A percentile compares a stretch with the other conserved stretches of the same genome.
phyloP scores from a whole-genome alignment of 441 rosid species.

The Corymbia citriodora region DNA sequence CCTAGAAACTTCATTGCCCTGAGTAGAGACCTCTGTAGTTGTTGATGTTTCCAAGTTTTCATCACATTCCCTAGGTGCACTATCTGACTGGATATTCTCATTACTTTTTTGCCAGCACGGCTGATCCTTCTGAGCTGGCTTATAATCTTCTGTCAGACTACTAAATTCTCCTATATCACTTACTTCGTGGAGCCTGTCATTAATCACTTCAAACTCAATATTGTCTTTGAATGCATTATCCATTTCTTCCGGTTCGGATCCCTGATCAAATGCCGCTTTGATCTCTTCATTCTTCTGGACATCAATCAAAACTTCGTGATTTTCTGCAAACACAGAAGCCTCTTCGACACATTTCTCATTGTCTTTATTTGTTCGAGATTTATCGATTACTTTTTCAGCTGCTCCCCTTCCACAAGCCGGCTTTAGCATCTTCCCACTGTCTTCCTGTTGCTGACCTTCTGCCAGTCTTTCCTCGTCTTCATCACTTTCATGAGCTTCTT shows the following conservation, averaged over 20 bases:
- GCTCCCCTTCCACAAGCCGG: conserved; percentile 13
- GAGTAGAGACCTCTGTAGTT: conserved; percentile 18
- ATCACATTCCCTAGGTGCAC: conserved; percentile 14
- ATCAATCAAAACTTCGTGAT: neutral
- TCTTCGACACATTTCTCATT: neutral
- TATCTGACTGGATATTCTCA: conserved; percentile 17
- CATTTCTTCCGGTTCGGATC: neutral
- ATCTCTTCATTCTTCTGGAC: neutral
- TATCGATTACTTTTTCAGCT: neutral
- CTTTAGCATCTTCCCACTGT: conserved; percentile 7
- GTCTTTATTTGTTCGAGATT: neutral
- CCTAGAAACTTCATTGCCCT: conserved; percentile 17
- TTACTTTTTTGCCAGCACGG: conserved; percentile 6
- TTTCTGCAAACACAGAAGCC: neutral
- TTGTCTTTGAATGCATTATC: conserved; percentile 5
- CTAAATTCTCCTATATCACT: neutral
- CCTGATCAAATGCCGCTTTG: neutral
- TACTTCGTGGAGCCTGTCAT: conserved; percentile 3
- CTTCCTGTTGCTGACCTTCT: conserved; percentile 6
- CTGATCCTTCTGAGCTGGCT: neutral
- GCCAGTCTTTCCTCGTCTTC: conserved; percentile 11
- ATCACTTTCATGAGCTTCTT: conserved; percentile 8
- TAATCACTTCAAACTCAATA: conserved; percentile 4
- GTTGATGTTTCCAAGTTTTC: conserved; percentile 14
- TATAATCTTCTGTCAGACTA: neutral